These are phyloP conservation scores for Hypholoma fasciculare DNA, from an alignment of 768 basidiomycete genomes.

Conservation along the genomic window DNA sequence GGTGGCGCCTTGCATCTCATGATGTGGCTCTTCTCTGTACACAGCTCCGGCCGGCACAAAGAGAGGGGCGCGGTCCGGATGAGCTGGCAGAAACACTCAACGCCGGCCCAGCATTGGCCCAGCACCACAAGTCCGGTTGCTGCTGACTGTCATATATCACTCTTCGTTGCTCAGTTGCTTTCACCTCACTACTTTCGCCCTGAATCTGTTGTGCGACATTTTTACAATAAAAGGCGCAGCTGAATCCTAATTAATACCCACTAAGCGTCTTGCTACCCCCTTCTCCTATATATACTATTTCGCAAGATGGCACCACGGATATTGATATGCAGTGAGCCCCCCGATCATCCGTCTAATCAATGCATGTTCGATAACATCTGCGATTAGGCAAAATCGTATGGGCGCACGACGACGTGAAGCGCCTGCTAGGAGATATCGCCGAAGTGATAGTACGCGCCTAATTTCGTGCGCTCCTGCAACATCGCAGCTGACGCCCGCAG, in stretches of 20 bases:
- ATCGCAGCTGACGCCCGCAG: constrained; percentile 20
- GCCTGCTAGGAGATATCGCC: constrained; percentile 65
- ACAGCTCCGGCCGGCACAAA: constrained; percentile 4
- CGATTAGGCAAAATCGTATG: constrained; percentile 68
- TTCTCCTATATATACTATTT: not conserved
- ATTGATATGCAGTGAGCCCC: constrained; percentile 37
- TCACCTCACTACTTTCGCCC: not conserved
- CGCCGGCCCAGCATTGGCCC: not conserved
- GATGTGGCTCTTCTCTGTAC: not conserved
- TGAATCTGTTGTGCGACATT: not conserved
- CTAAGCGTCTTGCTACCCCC: not conserved
- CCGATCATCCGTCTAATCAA: not conserved
- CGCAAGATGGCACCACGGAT: constrained; percentile 30
- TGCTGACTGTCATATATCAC: not conserved
- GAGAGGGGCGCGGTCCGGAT: constrained; percentile 1
- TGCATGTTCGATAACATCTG: not conserved
- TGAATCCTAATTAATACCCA: not conserved
- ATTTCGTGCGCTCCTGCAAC: not conserved
- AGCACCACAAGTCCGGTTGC: not conserved
- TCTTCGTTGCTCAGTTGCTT: not conserved
- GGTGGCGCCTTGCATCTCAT: not conserved
- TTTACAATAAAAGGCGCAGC: not conserved
- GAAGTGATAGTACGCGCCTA: constrained; percentile 62
- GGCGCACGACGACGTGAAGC: constrained; percentile 74
- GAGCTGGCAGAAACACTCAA: not conserved